Conservation (phyloP, 257 asterid species). For the Leptodermis oblonga region DNA sequence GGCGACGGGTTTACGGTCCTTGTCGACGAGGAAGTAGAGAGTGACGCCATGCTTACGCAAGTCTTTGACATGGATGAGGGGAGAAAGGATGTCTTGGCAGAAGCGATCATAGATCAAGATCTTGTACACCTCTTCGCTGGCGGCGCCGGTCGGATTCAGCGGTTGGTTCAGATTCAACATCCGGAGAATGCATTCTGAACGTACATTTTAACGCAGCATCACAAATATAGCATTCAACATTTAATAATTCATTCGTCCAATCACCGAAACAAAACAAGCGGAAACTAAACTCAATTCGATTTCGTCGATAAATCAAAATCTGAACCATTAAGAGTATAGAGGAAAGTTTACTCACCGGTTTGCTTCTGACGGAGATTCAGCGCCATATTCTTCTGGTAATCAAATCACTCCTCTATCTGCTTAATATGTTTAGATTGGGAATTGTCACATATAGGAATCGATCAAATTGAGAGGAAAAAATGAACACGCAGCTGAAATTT, state of each 20-base stretch:
- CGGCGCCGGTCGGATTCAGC: conserved; percentile 55
- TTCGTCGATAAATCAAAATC: neutral
- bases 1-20: conserved; percentile 93
- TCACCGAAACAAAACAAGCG: neutral
- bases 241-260: neutral
- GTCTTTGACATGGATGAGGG: conserved; percentile 95
- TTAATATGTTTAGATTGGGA: neutral
- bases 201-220: too few relatives aligned
- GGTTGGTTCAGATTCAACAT: conserved; percentile 98
- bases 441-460: neutral
- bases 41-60: conserved; percentile 97
- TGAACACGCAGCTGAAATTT: neutral
- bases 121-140: conserved; percentile 87
- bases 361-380: conserved; percentile 91
- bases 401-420: neutral
- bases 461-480: neutral
- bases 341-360: conserved; percentile 45
- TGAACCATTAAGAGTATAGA: neutral
- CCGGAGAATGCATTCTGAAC: conserved; percentile 76
- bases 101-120: conserved; percentile 92
- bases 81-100: conserved; percentile 90
- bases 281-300: neutral
- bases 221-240: conserved; percentile 13
- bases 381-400: conserved; percentile 39
- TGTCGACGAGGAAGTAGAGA: conserved; percentile 84